Evolutionary conservation across 2,329 filamentous ascomycete genomes (phyloP).

Genomic region (Diplodia seriata): DNA sequence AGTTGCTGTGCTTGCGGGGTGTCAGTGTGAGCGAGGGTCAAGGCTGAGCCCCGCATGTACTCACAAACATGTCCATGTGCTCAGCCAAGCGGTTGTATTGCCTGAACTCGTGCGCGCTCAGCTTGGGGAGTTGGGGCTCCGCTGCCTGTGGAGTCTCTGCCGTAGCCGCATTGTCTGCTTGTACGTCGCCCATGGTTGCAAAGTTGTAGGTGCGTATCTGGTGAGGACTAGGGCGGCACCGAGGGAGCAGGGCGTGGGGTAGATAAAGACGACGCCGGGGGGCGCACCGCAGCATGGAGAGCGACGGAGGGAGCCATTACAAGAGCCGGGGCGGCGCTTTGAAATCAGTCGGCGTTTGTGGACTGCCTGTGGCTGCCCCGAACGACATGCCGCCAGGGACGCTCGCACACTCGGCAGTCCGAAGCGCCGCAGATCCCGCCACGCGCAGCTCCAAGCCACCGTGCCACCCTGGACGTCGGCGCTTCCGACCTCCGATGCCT

Average conservation of each 20-base stretch:
- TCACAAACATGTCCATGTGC: conserved; percentile 72
- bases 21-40: conserved; percentile 22
- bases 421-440: conserved; percentile 17
- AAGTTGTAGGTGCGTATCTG: neutral
- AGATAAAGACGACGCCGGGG: conserved; percentile 17
- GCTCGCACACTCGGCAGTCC: conserved; percentile 21
- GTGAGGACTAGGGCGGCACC: neutral
- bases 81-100: conserved; percentile 76
- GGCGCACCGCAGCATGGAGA: conserved; percentile 15
- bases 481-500: conserved; percentile 5
- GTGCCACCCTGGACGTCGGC: neutral
- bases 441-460: neutral
- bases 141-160: conserved; percentile 5
- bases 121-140: conserved; percentile 55
- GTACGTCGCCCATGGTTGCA: conserved; percentile 2
- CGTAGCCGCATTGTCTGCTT: neutral
- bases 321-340: neutral
- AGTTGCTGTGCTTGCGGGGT: conserved; percentile 70
- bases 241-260: neutral
- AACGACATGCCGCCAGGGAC: conserved; percentile 12
- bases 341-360: conserved; percentile 24
- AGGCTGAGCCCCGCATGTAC: conserved; percentile 39
- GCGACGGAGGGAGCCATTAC: neutral
- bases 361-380: conserved; percentile 11
- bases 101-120: conserved; percentile 71